phyloP scores from a whole-genome alignment of 345 rosid genomes.

The Draba incana region DNA sequence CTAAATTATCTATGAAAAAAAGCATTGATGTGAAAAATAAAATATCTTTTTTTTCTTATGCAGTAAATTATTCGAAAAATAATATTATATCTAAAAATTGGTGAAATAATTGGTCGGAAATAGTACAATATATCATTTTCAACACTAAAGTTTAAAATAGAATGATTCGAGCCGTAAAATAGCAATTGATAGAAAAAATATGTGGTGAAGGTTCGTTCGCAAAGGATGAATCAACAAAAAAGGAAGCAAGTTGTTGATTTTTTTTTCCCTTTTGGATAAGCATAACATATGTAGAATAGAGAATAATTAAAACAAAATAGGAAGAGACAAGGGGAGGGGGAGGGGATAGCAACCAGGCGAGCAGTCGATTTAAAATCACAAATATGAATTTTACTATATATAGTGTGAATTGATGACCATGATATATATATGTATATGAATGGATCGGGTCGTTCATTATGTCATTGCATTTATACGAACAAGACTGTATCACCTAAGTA shows the following conservation, averaged over 20 bases:
- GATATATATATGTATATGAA: background rate
- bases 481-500: slow-evolving; percentile 42
- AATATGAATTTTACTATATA: slow-evolving; percentile 6
- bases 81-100: background rate
- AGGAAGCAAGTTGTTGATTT: slow-evolving; percentile 27
- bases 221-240: slow-evolving; percentile 19
- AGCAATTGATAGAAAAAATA: slow-evolving; percentile 20
- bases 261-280: slow-evolving; percentile 33
- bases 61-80: background rate
- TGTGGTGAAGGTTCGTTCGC: slow-evolving; percentile 33
- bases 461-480: slow-evolving; percentile 27
- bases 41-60: background rate
- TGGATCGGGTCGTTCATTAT: slow-evolving; percentile 20
- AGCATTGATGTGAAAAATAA: background rate
- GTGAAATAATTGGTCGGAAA: slow-evolving; percentile 7
- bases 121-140: slow-evolving; percentile 27
- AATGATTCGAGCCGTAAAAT: slow-evolving; percentile 31
- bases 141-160: slow-evolving; percentile 33
- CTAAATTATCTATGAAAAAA: slow-evolving; percentile 1
- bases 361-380: slow-evolving; percentile 15
- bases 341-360: slow-evolving; percentile 10
- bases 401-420: slow-evolving; percentile 31
- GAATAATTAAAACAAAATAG: slow-evolving; percentile 30
- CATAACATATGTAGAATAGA: slow-evolving; percentile 28
- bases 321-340: slow-evolving; percentile 6